These are phyloP conservation scores for Phlegmacium glaucopus DNA, from an alignment of 768 basidiomycete species.

Conservation along the genomic window DNA sequence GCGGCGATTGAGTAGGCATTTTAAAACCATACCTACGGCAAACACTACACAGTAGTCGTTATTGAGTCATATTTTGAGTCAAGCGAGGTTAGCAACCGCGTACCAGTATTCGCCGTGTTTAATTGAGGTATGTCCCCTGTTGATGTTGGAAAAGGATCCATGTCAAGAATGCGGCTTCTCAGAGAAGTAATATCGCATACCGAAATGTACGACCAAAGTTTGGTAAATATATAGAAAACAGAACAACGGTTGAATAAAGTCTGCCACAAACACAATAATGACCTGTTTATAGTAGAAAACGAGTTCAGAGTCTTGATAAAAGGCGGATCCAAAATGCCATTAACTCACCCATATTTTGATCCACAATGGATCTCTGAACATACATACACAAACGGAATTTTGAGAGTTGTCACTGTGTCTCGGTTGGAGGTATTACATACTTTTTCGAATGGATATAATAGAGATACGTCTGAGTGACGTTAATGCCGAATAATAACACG, in stretches of 20 bases:
- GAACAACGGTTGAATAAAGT: background rate
- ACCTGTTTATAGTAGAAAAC: background rate
- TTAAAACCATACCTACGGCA: constrained; percentile 27
- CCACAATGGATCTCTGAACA: background rate
- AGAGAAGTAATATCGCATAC: background rate
- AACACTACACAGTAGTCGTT: constrained; percentile 38
- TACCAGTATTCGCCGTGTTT: constrained; percentile 15
- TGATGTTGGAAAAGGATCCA: too few relatives aligned
- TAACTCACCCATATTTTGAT: background rate
- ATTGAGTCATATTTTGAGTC: background rate
- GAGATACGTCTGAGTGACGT: constrained; percentile 4
- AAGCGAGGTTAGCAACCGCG: background rate
- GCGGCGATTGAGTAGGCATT: background rate
- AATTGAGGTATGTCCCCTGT: background rate
- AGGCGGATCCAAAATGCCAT: too few relatives aligned
- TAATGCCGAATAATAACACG: constrained; percentile 6
- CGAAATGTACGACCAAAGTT: background rate
- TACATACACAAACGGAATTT: background rate
- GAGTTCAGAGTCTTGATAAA: too few relatives aligned
- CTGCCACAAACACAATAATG: background rate
- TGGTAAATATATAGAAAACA: background rate
- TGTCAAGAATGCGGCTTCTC: too few relatives aligned
- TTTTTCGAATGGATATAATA: constrained; percentile 1
- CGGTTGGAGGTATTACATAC: background rate
- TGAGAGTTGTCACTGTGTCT: background rate